A percentile compares a stretch with the other conserved stretches of the same genome.
phyloP scores from a whole-genome alignment of 192 early-diverging fungal genomes.

The Gaertneriomyces semiglobifer region DNA sequence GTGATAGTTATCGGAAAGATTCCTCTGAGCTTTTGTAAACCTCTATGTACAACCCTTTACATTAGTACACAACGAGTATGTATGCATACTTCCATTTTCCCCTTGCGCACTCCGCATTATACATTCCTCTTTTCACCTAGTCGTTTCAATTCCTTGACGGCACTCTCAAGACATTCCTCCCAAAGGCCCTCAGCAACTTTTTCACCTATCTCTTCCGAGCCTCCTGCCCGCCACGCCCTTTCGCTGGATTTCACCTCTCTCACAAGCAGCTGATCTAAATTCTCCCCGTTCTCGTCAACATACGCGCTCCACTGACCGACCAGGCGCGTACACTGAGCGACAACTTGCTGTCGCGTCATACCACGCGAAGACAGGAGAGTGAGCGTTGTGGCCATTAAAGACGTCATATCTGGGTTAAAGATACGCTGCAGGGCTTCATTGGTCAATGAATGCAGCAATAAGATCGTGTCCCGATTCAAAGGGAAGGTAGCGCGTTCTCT shows the following conservation, averaged over 20 bases:
- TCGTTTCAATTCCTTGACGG: neutral
- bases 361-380: neutral
- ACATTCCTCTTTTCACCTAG: neutral
- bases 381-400: neutral
- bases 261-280: conserved; percentile 40
- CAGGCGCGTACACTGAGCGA: neutral
- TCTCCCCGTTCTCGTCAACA: conserved; percentile 34
- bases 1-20: too few species aligned
- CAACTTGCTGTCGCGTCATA: neutral
- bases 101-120: too few species aligned
- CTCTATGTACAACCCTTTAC: too few species aligned
- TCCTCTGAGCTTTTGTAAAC: too few species aligned
- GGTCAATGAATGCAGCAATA: conserved; percentile 5
- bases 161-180: conserved; percentile 14
- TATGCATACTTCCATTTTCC: too few species aligned
- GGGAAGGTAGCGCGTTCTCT: neutral
- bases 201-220: conserved; percentile 10
- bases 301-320: conserved; percentile 28
- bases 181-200: conserved; percentile 6
- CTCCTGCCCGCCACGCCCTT: conserved; percentile 21
- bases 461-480: conserved; percentile 9
- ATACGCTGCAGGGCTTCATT: conserved; percentile 13
- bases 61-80: too few species aligned
- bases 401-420: neutral
- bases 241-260: conserved; percentile 32